These are phyloP conservation scores for Chlorella ohadii DNA, from an alignment of 139 green algal species.

Conservation along the genomic window DNA sequence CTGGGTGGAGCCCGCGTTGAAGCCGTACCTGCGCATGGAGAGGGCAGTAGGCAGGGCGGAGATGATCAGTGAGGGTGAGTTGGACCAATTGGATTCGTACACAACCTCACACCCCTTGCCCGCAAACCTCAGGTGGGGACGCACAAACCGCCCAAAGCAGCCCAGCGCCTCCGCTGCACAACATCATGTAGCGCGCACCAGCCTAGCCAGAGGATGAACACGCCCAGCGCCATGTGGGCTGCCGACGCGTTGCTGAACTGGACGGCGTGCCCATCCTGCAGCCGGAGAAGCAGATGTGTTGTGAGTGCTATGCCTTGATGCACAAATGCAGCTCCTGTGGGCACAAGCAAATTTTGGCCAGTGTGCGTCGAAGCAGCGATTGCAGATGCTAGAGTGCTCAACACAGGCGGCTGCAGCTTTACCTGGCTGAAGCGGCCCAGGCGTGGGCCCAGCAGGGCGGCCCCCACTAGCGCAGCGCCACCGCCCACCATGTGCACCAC, in stretches of 20 bases:
- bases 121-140: no score
- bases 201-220: conserved; percentile 85
- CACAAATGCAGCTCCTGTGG: no score
- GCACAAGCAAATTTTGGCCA: no score
- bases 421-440: conserved; percentile 63
- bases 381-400: no score
- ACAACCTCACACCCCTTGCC: no score
- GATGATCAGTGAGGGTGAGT: no score
- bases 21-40: conserved; percentile 65
- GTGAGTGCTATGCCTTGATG: not conserved
- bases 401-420: not conserved
- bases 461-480: conserved; percentile 55
- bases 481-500: conserved; percentile 61
- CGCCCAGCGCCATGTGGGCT: conserved; percentile 60
- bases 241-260: conserved; percentile 11
- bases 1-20: conserved; percentile 76
- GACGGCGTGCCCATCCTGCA: conserved; percentile 31
- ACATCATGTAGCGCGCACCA: conserved; percentile 45
- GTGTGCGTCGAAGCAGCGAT: no score
- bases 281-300: not conserved
- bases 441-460: conserved; percentile 66
- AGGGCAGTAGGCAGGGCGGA: not conserved
- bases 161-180: no score
- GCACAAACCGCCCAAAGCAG: no score
- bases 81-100: no score